Percentiles rank a stretch among this genome's conserved stretches.
Conservation (phyloP, 192 early-diverging fungal species). For the Podila minutissima region DNA sequence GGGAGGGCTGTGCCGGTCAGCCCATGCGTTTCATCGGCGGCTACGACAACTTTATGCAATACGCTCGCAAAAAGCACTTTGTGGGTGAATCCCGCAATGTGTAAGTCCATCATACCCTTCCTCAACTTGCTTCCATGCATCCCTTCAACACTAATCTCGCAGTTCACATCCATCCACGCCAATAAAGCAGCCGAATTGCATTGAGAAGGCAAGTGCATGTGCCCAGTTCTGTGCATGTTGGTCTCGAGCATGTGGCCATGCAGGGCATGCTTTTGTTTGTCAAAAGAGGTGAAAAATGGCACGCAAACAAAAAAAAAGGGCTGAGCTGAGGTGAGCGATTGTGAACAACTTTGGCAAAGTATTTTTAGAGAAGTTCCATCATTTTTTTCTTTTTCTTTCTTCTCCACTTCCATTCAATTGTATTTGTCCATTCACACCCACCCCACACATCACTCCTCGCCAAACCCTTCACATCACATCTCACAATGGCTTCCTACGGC, state of each 20-base stretch:
- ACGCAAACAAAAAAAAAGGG: too few species aligned
- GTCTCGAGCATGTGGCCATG: too few species aligned
- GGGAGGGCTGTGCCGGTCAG: conserved; percentile 41
- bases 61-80: conserved; percentile 21
- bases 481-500: conserved; percentile 12
- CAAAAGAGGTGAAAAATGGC: too few species aligned
- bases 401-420: background rate
- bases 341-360: background rate
- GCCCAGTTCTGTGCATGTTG: too few species aligned
- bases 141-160: too few species aligned
- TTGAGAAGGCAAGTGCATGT: too few species aligned
- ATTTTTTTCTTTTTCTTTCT: conserved; percentile 4
- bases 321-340: too few species aligned
- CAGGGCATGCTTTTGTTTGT: too few species aligned
- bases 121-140: too few species aligned
- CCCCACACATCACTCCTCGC: background rate
- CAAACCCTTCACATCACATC: background rate
- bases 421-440: background rate
- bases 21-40: conserved; percentile 39
- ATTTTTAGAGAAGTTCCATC: background rate
- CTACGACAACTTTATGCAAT: conserved; percentile 35
- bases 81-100: conserved; percentile 29
- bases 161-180: too few species aligned
- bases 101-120: background rate
- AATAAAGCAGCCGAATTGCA: too few species aligned